Conservation (phyloP, 2,329 filamentous ascomycete genomes). For the Botrytis pseudocinerea region DNA sequence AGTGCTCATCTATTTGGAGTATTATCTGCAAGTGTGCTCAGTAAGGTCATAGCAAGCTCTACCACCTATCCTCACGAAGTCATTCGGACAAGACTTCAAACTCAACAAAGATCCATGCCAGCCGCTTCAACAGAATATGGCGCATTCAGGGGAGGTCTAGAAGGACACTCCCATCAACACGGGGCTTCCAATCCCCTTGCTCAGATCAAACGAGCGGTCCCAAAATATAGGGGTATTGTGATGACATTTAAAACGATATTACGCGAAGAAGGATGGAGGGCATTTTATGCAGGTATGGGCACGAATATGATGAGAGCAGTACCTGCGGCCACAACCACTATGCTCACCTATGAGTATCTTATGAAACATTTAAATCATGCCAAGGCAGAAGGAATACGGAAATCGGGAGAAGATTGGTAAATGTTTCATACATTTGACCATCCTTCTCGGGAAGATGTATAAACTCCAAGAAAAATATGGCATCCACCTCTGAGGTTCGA, state of each 20-base stretch:
- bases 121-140: conserved; percentile 53
- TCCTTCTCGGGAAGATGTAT: not conserved
- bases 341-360: conserved; percentile 91
- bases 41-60: conserved; percentile 91
- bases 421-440: not conserved
- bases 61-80: conserved; percentile 98
- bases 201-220: conserved; percentile 37
- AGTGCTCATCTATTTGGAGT: conserved; percentile 80
- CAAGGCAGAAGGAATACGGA: conserved; percentile 35
- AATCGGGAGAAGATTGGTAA: conserved; percentile 29
- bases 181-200: conserved; percentile 35
- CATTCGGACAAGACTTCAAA: conserved; percentile 88
- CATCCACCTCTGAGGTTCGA: not conserved
- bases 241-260: conserved; percentile 84
- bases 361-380: conserved; percentile 38
- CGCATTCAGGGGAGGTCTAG: conserved; percentile 44
- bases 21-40: conserved; percentile 83
- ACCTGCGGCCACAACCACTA: conserved; percentile 92
- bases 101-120: conserved; percentile 73
- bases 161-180: conserved; percentile 31
- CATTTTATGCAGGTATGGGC: conserved; percentile 95
- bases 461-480: not conserved
- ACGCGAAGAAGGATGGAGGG: conserved; percentile 88
- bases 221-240: conserved; percentile 73
- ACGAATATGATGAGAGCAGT: conserved; percentile 97